These are phyloP conservation scores for Coniochaeta sp. DNA, from an alignment of 2,329 filamentous ascomycete species.

Conservation along the genomic window DNA sequence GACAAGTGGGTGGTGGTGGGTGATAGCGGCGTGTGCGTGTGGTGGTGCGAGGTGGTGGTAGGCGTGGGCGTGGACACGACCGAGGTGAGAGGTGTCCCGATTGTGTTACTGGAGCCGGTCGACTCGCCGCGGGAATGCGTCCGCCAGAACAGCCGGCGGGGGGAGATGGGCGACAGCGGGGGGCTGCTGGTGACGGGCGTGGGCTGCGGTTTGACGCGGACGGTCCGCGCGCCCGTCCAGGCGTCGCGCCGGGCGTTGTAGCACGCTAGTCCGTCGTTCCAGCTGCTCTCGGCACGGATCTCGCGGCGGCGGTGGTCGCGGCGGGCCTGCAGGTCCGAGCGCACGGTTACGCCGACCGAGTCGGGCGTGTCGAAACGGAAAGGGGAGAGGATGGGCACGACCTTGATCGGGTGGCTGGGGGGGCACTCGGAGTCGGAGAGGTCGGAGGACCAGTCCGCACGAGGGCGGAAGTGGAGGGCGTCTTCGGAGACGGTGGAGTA, in stretches of 20 bases:
- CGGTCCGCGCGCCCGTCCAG: slow-evolving; percentile 73
- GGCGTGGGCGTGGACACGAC: background rate
- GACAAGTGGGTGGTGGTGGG: slow-evolving; percentile 19
- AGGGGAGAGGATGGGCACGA: slow-evolving; percentile 32
- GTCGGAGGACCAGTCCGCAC: slow-evolving; percentile 52
- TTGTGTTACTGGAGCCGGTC: slow-evolving; percentile 15
- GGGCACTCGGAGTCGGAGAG: slow-evolving; percentile 44
- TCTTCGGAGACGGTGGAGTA: slow-evolving; percentile 55
- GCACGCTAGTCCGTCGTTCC: slow-evolving; percentile 77
- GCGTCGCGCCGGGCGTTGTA: slow-evolving; percentile 71
- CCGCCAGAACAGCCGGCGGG: slow-evolving; percentile 44
- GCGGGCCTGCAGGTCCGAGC: slow-evolving; percentile 36
- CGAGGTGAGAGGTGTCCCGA: slow-evolving; percentile 10
- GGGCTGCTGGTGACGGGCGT: slow-evolving; percentile 10
- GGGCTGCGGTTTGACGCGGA: slow-evolving; percentile 44
- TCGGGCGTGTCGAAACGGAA: slow-evolving; percentile 47
- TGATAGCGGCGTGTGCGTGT: slow-evolving; percentile 18
- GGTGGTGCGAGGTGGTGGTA: background rate
- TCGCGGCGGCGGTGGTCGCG: slow-evolving; percentile 50
- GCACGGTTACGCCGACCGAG: slow-evolving; percentile 34
- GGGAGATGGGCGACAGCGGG: slow-evolving; percentile 33
- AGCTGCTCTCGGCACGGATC: slow-evolving; percentile 58
- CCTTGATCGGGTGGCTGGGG: slow-evolving; percentile 14
- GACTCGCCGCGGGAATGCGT: slow-evolving; percentile 34
- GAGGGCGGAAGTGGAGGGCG: slow-evolving; percentile 39